Evolutionary conservation across 176 grass and related monocot genomes (phyloP).

Genomic region (Panicum miliaceum): DNA sequence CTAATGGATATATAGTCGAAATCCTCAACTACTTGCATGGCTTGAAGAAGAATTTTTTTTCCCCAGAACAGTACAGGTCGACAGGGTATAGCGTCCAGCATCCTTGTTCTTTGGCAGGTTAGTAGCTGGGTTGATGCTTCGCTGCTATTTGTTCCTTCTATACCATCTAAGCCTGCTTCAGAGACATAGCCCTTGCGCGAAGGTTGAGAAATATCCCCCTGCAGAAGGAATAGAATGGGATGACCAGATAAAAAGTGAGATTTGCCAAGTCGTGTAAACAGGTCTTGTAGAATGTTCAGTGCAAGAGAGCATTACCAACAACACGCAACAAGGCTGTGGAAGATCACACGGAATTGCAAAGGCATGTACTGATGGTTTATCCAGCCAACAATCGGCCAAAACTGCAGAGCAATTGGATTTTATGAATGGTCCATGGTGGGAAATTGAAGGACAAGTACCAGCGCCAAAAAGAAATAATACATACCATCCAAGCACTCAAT

Average conservation of each 20-base stretch:
- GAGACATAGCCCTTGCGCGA: slow-evolving; percentile 70
- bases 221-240: not conserved
- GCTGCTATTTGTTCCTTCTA: not conserved
- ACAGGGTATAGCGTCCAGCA: not conserved
- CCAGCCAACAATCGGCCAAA: slow-evolving; percentile 91
- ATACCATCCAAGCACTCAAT: slow-evolving; percentile 90
- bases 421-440: not conserved
- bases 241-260: not conserved
- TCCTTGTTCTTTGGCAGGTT: slow-evolving; percentile 10
- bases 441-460: not conserved
- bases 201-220: slow-evolving; percentile 99
- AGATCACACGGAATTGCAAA: slow-evolving; percentile 85
- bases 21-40: not conserved
- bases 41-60: not conserved
- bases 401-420: slow-evolving; percentile 49
- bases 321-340: slow-evolving; percentile 81
- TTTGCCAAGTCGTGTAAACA: not conserved
- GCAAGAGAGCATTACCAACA: slow-evolving; percentile 66
- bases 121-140: not conserved
- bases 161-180: slow-evolving; percentile 59
- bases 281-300: not conserved
- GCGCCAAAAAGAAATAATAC: not conserved
- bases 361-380: slow-evolving; percentile 92
- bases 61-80: not conserved
- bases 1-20: not conserved